Base-by-base conservation (phyloP, 768 basidiomycete species). In the Amanita phalloides region DNA sequence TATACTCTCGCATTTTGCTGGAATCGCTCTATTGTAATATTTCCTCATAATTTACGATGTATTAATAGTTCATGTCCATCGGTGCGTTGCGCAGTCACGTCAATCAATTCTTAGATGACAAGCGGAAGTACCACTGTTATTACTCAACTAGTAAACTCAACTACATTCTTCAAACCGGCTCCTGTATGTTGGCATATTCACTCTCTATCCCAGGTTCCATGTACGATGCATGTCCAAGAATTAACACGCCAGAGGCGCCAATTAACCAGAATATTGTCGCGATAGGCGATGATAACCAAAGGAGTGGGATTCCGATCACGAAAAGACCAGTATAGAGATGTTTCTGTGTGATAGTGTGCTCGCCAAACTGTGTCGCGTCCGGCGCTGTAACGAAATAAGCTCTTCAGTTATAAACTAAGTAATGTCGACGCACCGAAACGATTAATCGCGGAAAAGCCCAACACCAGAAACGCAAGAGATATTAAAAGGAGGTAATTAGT, bases 191-290 rank as follows among this genome's bases (percentile, higher is more conserved):
- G 3, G 86, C 82, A 58, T 96, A 96, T 65, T 95, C 92, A 69
- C 86, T 89, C 70, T 98, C 95, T 49, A 96, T 79, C 25, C 95
- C 95, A 2, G 94, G 95, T 67, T 98, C 95, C 56, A 97, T 81
- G 56, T 97, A 55, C 51, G 77, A 78, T 2, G 95, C 95, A 62
- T 98, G 95, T 8, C 74, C 81, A 55, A 95, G 72, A 60, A 98
- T 89, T 55, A 95, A 71, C 55, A 94, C 74, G 17, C 79, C 76
- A 1, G 90, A 92, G 1, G 88, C 86, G 17, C 93, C 92, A 54
- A 95, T 83, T 59, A 97, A 76, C 90, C 91, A 95, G 78, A 98
- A 96, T 69, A 97, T 81, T 23, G 89, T 87, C 71, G 73, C 67
- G 60, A 90, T 71, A 4, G 89, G 87, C 26, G 83, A 83, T 5